Evolutionary conservation across 2,329 filamentous ascomycete species (phyloP), one percentile per base, ranked within the genome.

Genomic region (Epichloe bromicola): DNA sequence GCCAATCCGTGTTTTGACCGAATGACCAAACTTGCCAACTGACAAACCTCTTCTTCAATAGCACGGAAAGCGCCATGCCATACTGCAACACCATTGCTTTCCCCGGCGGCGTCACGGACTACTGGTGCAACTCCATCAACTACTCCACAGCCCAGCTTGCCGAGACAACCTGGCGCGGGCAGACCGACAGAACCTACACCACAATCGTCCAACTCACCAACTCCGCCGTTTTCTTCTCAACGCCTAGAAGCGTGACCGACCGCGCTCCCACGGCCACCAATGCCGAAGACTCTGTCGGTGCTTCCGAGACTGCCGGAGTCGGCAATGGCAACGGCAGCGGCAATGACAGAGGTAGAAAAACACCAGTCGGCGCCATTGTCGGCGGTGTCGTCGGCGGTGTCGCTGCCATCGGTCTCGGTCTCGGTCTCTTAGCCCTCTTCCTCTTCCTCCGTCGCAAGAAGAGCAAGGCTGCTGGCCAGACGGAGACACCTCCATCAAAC

Each of bases 51-150:
- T 52, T 53, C 14, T 4, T 2, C 20, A 30, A 37, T 58, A 74
- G 71, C 54, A 70, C 71, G 26, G 60, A 61, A 12, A 54, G 57
- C 0, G 53, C 46, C 2, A 55, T 55, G 2, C 68, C 67, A 1
- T 75, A 63, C 55, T 76, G 74, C 62, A 71, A 70, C 51, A 75
- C 72, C 3, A 61, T 73, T 30, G 65, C 64, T 1, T 74, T 73
- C 56, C 59, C 63, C 3, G 63, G 62, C 17, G 65, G 66, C 15
- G 63, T 74, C 46, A 60, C 60, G 23, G 73, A 74, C 56, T 76
- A 67, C 55, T 73, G 66, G 59, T 76, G 74, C 59, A 65, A 64
- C 52, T 59, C 61, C 10, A 49, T 61, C 20, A 59, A 55, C 46
- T 58, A 64, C 42, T 66, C 65, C 3, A 66, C 61, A 4, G 55